Conservation (phyloP, 2,329 filamentous ascomycete species). For the Sarocladiaceae sp. region DNA sequence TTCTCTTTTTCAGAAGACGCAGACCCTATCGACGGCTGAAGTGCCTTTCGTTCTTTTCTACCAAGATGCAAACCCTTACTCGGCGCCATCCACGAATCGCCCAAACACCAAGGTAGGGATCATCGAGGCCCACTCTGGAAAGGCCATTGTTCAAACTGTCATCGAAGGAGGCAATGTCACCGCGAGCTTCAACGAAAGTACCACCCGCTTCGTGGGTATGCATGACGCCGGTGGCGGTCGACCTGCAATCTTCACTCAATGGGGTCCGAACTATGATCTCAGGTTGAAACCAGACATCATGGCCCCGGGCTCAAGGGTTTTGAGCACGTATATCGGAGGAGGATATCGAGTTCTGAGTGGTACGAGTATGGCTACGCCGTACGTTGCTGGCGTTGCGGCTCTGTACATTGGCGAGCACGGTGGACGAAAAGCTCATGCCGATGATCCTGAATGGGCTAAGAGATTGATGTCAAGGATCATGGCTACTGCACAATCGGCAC, state of each 20-base stretch:
- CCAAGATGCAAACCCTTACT: conserved; percentile 2
- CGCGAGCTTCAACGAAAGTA: background rate
- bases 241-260: conserved; percentile 4
- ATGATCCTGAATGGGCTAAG: conserved; percentile 13
- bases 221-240: conserved; percentile 25
- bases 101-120: conserved; percentile 19
- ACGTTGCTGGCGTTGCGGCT: conserved; percentile 33
- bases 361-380: conserved; percentile 43
- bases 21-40: conserved; percentile 20
- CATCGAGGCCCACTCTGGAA: conserved; percentile 19
- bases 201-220: conserved; percentile 17
- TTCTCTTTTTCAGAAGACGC: conserved; percentile 20
- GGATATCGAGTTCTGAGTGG: conserved; percentile 28
- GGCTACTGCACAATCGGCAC: conserved; percentile 13
- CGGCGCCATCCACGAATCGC: background rate
- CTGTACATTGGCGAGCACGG: conserved; percentile 18
- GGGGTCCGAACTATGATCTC: conserved; percentile 10
- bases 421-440: conserved; percentile 14
- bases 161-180: background rate
- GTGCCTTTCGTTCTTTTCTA: conserved; percentile 17
- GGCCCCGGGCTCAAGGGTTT: conserved; percentile 11
- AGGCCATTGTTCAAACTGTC: background rate
- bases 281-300: conserved; percentile 12
- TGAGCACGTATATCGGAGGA: background rate
- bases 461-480: conserved; percentile 14